phyloP scores from a whole-genome alignment of 1,284 basidiomycete species.

The Abortiporus biennis region DNA sequence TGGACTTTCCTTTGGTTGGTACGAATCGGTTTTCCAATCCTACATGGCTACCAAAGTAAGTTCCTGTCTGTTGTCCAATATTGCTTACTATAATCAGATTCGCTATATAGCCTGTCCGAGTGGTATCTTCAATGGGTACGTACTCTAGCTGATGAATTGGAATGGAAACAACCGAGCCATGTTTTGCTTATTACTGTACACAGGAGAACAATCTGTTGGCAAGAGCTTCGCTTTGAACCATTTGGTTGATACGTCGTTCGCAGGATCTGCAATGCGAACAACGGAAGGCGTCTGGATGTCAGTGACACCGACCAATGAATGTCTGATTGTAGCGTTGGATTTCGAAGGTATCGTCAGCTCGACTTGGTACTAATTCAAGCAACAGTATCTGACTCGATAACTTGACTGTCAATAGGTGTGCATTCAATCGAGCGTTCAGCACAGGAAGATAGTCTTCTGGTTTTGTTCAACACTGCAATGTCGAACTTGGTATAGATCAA shows the following conservation, averaged over 20 bases:
- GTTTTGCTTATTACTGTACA: background rate
- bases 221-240: slow-evolving; percentile 60
- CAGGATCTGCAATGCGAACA: slow-evolving; percentile 61
- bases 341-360: slow-evolving; percentile 43
- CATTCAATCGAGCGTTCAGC: slow-evolving; percentile 59
- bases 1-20: slow-evolving; percentile 56
- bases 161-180: background rate
- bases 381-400: background rate
- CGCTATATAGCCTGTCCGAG: slow-evolving; percentile 44
- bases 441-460: slow-evolving; percentile 58
- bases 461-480: slow-evolving; percentile 59
- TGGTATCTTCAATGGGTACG: slow-evolving; percentile 59
- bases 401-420: slow-evolving; percentile 35
- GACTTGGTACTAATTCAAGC: background rate
- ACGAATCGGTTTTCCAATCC: slow-evolving; percentile 56
- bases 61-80: background rate
- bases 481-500: slow-evolving; percentile 45
- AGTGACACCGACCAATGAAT: slow-evolving; percentile 51
- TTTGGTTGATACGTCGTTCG: slow-evolving; percentile 57
- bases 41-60: slow-evolving; percentile 52
- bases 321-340: slow-evolving; percentile 52
- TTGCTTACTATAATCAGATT: background rate
- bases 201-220: slow-evolving; percentile 56
- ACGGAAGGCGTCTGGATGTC: slow-evolving; percentile 70
- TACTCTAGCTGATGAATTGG: background rate